Evolutionary conservation across 2,329 filamentous ascomycete species (phyloP).

Genomic region (Plenodomus biglobosus): DNA sequence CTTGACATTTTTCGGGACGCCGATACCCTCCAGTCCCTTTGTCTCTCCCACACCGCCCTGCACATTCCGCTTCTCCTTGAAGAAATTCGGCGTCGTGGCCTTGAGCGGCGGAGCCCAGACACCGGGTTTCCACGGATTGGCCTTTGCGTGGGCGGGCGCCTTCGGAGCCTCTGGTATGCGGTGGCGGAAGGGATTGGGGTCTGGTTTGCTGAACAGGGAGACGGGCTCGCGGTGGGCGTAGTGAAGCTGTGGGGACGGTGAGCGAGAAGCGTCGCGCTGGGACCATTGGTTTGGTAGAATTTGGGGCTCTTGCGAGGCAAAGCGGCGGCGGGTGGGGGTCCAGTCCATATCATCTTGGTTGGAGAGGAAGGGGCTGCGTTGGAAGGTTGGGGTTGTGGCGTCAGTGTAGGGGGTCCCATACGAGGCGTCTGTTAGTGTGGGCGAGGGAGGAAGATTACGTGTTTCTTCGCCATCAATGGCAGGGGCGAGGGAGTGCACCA

Average conservation of each 20-base stretch:
- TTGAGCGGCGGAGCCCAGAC: slow-evolving; percentile 53
- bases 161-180: slow-evolving; percentile 69
- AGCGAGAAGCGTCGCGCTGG: slow-evolving; percentile 7
- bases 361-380: slow-evolving; percentile 13
- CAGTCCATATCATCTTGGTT: slow-evolving; percentile 68
- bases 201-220: slow-evolving; percentile 32
- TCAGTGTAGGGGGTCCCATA: slow-evolving; percentile 28
- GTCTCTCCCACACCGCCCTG: slow-evolving; percentile 13
- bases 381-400: slow-evolving; percentile 25
- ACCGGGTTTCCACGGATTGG: slow-evolving; percentile 59
- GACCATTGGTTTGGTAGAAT: slow-evolving; percentile 24
- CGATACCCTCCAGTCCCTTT: slow-evolving; percentile 23
- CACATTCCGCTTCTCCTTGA: slow-evolving; percentile 43
- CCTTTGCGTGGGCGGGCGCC: slow-evolving; percentile 62
- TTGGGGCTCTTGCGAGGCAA: slow-evolving; percentile 42
- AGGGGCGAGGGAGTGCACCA: slow-evolving; percentile 42
- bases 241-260: slow-evolving; percentile 4
- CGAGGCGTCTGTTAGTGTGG: slow-evolving; percentile 31
- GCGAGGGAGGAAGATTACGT: slow-evolving; percentile 31
- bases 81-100: slow-evolving; percentile 57
- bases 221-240: slow-evolving; percentile 9
- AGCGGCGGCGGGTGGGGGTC: slow-evolving; percentile 56
- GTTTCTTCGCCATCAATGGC: slow-evolving; percentile 37
- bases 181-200: slow-evolving; percentile 65
- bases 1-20: slow-evolving; percentile 32